Evolutionary conservation across 306 rosid genomes (phyloP), one percentile per base, ranked within the genome.

Genomic region (Glycine soja): DNA sequence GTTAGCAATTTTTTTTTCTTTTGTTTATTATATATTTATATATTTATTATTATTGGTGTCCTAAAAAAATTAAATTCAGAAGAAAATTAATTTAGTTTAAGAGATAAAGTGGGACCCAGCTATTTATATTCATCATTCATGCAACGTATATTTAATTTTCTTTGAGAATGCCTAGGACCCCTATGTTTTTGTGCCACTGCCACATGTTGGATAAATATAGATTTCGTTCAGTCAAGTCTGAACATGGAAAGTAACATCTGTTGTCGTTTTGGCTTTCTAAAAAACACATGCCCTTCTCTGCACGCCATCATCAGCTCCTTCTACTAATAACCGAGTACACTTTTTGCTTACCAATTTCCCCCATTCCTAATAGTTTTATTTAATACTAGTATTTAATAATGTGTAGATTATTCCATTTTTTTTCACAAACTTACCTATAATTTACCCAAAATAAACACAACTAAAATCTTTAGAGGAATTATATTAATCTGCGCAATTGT

Each of bases 101-200:
- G 30, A 24, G 46, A 12, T 5, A 4, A 13, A 12, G 3, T 54
- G 80, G 85, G 68, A 32, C 82, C 88, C 85, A 87, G 50, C 0
- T 32, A 50, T 38, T 36, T 69, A 56, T 45, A 14, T 70, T 67
- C 19, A 7, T 47, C 85, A 66, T 80, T 34, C 91, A 87, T 84
- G 92, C 85, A 87, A 53, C 70, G 83, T 64, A 63, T 74, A 69
- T 68, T 68, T 74, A 78, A 53, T 72, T 76, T 76, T 18, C 0
- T 4, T 69, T 54, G 47, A 30, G 73, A 61, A 71, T 63, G 65
- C 40, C 46, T 15, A 46, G 45, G 83, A 46, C 81, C 81, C 89
- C 86, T 80, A 40, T 75, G 3, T 66, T 78, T 82, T 15, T 61
- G 78, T 86, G 90, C 80, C 79, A 74, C 19, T 77, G 83, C 24